Evolutionary conservation across 306 rosid genomes (phyloP).

Genomic region (Pterocarpus macrocarpus): DNA sequence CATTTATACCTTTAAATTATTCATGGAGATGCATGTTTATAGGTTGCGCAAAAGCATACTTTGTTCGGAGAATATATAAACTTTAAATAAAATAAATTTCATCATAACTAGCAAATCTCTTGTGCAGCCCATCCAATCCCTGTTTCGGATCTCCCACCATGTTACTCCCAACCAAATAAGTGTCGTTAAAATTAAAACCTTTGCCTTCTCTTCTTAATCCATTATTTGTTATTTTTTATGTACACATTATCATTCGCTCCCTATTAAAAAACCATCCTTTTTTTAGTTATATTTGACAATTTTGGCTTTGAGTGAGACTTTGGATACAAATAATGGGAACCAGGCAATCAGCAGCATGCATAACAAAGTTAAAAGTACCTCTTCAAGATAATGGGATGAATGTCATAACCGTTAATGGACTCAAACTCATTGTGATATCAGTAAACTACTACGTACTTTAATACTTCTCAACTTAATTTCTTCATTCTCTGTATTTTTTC

Average conservation of each 20-base stretch:
- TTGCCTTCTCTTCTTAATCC: conserved; percentile 1
- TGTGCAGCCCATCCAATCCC: conserved; percentile 15
- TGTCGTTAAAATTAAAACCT: background rate
- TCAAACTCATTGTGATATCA: background rate
- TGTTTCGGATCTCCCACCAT: background rate
- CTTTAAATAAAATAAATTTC: background rate
- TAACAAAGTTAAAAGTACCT: background rate
- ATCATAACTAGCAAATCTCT: background rate
- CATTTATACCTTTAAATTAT: background rate
- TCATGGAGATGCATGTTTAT: background rate
- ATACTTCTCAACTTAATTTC: background rate
- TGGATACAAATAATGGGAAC: background rate
- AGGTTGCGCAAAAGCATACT: background rate
- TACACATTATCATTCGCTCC: background rate
- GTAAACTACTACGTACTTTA: background rate
- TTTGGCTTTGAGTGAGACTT: background rate
- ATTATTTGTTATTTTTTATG: background rate
- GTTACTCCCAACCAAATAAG: background rate
- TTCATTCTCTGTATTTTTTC: background rate
- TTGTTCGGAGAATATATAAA: no score
- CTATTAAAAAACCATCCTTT: background rate
- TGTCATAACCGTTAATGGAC: background rate
- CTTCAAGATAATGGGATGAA: background rate
- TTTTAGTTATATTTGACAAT: background rate
- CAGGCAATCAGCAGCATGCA: background rate